These are phyloP conservation scores for Larix sibirica DNA, from an alignment of 83 land plant genomes.

Conservation along the genomic window DNA sequence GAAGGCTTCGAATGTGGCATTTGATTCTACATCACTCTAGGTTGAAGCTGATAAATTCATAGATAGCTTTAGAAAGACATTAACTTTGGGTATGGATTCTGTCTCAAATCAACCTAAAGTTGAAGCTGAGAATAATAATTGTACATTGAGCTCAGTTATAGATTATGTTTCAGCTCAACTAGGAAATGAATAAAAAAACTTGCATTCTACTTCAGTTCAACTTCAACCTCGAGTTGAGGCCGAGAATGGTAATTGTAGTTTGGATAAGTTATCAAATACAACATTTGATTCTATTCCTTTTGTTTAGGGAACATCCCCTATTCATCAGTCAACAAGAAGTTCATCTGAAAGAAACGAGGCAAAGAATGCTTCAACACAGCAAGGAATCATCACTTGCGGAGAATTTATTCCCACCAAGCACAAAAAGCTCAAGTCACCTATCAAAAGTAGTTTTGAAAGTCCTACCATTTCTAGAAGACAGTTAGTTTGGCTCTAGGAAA, in stretches of 20 bases:
- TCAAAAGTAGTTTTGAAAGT: slow-evolving; percentile 34
- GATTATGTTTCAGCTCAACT: neutral
- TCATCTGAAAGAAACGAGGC: slow-evolving; percentile 23
- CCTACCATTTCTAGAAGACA: slow-evolving; percentile 32
- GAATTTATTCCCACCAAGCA: slow-evolving; percentile 26
- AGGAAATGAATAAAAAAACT: neutral
- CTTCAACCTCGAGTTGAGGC: neutral
- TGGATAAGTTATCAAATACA: neutral
- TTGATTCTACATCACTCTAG: too few species aligned
- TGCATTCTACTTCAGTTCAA: neutral
- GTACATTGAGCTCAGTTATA: neutral
- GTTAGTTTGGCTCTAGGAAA: slow-evolving; percentile 30
- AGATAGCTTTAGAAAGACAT: too few species aligned
- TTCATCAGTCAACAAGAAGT: slow-evolving; percentile 32
- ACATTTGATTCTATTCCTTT: slow-evolving; percentile 16
- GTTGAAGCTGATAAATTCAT: too few species aligned
- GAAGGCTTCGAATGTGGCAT: too few species aligned
- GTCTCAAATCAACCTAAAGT: neutral
- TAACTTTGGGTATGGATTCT: neutral
- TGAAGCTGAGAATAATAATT: neutral
- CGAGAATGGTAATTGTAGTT: neutral
- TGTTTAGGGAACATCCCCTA: slow-evolving; percentile 50
- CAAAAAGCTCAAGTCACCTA: slow-evolving; percentile 25
- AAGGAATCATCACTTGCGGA: neutral
- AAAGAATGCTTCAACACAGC: slow-evolving; percentile 1